A percentile compares a stretch with the other conserved stretches of the same genome.
Evolutionary conservation across 2,329 filamentous ascomycete genomes (phyloP).

Genomic region (Davidsoniella virescens): DNA sequence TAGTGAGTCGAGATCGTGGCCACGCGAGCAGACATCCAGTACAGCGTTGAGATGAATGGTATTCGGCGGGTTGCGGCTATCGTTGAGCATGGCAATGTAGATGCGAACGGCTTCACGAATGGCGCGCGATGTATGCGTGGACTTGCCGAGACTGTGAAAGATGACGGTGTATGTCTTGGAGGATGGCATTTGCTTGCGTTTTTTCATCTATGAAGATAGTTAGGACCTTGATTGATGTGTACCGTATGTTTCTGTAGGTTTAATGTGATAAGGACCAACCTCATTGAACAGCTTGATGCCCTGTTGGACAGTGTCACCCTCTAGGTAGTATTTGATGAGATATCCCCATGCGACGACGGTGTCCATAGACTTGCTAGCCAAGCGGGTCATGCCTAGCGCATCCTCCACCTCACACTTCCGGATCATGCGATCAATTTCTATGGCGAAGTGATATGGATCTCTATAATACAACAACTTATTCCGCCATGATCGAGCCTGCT

Average conservation of each 20-base stretch:
- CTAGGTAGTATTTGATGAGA: conserved; percentile 56
- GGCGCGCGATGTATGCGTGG: conserved; percentile 39
- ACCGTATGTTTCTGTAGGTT: not conserved
- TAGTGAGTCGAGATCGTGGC: conserved; percentile 61
- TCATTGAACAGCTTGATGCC: conserved; percentile 84
- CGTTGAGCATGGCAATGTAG: conserved; percentile 57
- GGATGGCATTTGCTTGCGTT: conserved; percentile 66
- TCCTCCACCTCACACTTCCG: conserved; percentile 43
- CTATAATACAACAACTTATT: conserved; percentile 28
- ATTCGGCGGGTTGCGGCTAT: conserved; percentile 50
- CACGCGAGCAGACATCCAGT: conserved; percentile 63
- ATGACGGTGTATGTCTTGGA: conserved; percentile 71
- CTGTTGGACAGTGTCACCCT: conserved; percentile 38
- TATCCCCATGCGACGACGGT: conserved; percentile 78
- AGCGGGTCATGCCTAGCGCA: conserved; percentile 50
- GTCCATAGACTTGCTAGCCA: conserved; percentile 47
- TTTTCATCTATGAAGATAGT: conserved; percentile 63
- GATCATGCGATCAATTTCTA: conserved; percentile 48
- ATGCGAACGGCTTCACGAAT: conserved; percentile 55
- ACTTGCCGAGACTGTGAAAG: conserved; percentile 54
- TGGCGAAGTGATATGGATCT: conserved; percentile 58
- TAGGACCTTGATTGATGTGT: conserved; percentile 3
- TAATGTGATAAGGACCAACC: conserved; percentile 26
- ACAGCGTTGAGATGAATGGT: conserved; percentile 79
- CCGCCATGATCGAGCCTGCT: conserved; percentile 5